Percentiles rank a stretch among this genome's conserved stretches.
Evolutionary conservation across 2,329 filamentous ascomycete genomes (phyloP).

Genomic region (Diaporthe sp.): DNA sequence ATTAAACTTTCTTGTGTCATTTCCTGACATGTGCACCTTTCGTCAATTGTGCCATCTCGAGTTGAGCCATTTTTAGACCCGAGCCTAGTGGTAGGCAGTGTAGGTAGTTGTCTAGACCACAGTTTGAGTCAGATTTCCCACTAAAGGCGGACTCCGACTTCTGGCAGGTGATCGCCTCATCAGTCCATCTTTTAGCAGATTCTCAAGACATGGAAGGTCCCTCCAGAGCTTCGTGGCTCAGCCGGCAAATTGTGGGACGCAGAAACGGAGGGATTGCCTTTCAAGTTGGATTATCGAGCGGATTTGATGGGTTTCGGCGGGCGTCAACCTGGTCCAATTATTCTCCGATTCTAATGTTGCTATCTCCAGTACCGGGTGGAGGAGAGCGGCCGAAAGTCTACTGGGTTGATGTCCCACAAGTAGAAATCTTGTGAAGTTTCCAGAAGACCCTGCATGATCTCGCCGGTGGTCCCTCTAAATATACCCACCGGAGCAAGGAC

Average conservation of each 20-base stretch:
- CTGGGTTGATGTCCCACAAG: slow-evolving; percentile 7
- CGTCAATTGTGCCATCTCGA: background rate
- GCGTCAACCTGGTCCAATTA: slow-evolving; percentile 19
- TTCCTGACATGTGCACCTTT: background rate
- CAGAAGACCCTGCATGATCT: slow-evolving; percentile 22
- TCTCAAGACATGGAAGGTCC: background rate
- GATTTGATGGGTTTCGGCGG: slow-evolving; percentile 2
- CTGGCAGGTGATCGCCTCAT: background rate
- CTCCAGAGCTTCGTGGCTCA: background rate
- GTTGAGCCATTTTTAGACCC: background rate
- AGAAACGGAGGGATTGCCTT: background rate
- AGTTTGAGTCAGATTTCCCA: background rate
- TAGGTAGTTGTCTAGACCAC: background rate
- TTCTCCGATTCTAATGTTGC: slow-evolving; percentile 1
- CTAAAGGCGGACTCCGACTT: background rate
- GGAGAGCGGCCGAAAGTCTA: background rate
- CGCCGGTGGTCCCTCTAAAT: background rate
- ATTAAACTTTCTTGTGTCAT: background rate
- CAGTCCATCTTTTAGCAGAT: background rate
- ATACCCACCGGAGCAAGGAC: background rate
- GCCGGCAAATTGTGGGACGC: slow-evolving; percentile 11
- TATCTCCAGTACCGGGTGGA: slow-evolving; percentile 5
- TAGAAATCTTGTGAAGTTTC: slow-evolving; percentile 15
- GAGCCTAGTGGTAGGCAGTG: background rate
- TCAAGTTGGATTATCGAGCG: background rate